Conservation (phyloP, 139 green algal genomes). For the Tetraselmis chui region DNA sequence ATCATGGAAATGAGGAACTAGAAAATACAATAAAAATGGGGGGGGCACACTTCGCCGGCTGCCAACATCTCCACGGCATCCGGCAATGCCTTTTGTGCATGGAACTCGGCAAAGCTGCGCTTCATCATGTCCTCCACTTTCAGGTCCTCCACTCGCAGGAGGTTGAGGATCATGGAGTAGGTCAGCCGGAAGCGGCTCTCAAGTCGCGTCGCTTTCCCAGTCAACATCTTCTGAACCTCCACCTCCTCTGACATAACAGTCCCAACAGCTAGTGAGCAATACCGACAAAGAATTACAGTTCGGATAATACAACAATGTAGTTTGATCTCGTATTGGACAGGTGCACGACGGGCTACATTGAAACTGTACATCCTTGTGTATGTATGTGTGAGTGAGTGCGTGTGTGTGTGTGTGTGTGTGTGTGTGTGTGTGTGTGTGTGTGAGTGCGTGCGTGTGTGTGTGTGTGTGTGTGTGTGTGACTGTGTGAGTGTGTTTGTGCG, state of each 20-base stretch:
- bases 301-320: neutral
- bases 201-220: conserved; percentile 69
- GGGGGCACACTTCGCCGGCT: neutral
- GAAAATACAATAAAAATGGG: neutral
- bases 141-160: conserved; percentile 90
- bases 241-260: conserved; percentile 39
- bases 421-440: too few relatives aligned
- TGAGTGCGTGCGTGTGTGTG: too few relatives aligned
- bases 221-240: conserved; percentile 70
- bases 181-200: conserved; percentile 91
- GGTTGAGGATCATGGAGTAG: conserved; percentile 97
- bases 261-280: conserved; percentile 4
- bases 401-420: too few relatives aligned
- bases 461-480: too few relatives aligned
- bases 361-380: too few relatives aligned
- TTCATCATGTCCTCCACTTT: conserved; percentile 97
- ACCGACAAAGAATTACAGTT: neutral
- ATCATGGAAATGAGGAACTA: too few relatives aligned
- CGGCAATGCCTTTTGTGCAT: conserved; percentile 66
- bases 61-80: conserved; percentile 15
- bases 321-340: too few relatives aligned
- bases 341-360: too few relatives aligned
- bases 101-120: conserved; percentile 89
- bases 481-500: too few relatives aligned
- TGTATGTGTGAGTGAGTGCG: too few relatives aligned